A percentile compares a stretch with the other conserved stretches of the same genome.
These are phyloP conservation scores for Phytopythium boreale DNA, from an alignment of 352 stramenopile genomes.

Conservation along the genomic window DNA sequence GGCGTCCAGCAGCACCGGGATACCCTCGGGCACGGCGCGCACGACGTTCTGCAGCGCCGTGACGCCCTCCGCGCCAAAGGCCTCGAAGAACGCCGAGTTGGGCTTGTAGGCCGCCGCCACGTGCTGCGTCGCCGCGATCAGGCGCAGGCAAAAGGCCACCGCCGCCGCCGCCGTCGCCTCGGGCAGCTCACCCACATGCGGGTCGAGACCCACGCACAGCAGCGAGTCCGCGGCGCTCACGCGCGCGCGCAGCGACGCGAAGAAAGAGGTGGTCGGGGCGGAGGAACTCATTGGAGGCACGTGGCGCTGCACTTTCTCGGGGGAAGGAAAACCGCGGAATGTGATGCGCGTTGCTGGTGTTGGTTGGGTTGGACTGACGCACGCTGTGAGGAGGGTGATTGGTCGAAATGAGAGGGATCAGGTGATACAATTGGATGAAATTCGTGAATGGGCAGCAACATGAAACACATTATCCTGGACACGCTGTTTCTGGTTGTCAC, in stretches of 20 bases:
- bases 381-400: neutral
- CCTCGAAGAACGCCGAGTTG: slow-evolving; percentile 99
- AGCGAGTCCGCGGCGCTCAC: slow-evolving; percentile 92
- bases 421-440: slow-evolving; percentile 6
- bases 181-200: slow-evolving; percentile 85
- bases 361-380: neutral
- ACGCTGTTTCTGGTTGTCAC: neutral
- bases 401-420: neutral
- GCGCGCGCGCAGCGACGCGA: slow-evolving; percentile 82
- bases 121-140: slow-evolving; percentile 94
- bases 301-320: neutral
- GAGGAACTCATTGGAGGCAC: slow-evolving; percentile 2
- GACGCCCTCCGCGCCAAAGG: slow-evolving; percentile 85
- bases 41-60: slow-evolving; percentile 91
- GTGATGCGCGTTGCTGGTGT: neutral
- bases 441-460: neutral
- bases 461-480: neutral
- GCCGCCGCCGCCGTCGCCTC: slow-evolving; percentile 86
- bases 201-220: slow-evolving; percentile 98
- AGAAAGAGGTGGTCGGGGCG: slow-evolving; percentile 52
- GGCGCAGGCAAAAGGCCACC: slow-evolving; percentile 92
- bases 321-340: neutral
- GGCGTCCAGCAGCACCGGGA: slow-evolving; percentile 96
- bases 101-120: slow-evolving; percentile 97
- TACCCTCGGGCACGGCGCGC: slow-evolving; percentile 80